Evolutionary conservation across 2,329 filamentous ascomycete genomes (phyloP).

Genomic region (Botrytis elliptica): DNA sequence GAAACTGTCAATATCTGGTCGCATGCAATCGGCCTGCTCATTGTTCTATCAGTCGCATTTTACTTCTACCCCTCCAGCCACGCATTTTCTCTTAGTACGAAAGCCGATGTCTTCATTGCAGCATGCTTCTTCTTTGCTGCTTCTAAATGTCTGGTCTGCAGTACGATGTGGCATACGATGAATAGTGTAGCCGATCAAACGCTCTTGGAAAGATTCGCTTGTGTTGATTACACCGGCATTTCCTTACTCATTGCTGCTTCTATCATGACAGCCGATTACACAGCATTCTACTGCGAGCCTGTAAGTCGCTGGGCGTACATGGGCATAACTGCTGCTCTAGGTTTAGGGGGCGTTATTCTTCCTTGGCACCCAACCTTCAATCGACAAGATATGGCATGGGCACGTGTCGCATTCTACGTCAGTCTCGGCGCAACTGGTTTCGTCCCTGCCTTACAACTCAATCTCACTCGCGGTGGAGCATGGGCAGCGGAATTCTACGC

Average conservation of each 20-base stretch:
- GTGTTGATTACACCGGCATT: conserved; percentile 97
- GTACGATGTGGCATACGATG: conserved; percentile 98
- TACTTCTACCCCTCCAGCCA: conserved; percentile 90
- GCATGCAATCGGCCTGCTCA: conserved; percentile 81
- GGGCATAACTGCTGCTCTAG: conserved; percentile 73
- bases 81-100: conserved; percentile 84
- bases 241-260: conserved; percentile 91
- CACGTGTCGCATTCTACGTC: conserved; percentile 87
- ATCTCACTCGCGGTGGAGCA: conserved; percentile 69
- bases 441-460: conserved; percentile 82
- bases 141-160: conserved; percentile 92
- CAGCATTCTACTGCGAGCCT: conserved; percentile 97
- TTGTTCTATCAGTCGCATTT: conserved; percentile 85
- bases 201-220: conserved; percentile 91
- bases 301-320: conserved; percentile 85
- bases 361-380: conserved; percentile 98
- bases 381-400: conserved; percentile 86
- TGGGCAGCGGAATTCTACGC: conserved; percentile 91
- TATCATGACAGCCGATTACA: conserved; percentile 98
- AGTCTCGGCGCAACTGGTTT: conserved; percentile 85
- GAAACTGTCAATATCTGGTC: conserved; percentile 99
- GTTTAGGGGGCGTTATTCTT: conserved; percentile 82
- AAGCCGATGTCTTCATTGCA: conserved; percentile 85
- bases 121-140: conserved; percentile 95
- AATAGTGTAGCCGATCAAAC: conserved; percentile 89